Conservation (phyloP, 768 basidiomycete species). For the Suillus lakei region DNA sequence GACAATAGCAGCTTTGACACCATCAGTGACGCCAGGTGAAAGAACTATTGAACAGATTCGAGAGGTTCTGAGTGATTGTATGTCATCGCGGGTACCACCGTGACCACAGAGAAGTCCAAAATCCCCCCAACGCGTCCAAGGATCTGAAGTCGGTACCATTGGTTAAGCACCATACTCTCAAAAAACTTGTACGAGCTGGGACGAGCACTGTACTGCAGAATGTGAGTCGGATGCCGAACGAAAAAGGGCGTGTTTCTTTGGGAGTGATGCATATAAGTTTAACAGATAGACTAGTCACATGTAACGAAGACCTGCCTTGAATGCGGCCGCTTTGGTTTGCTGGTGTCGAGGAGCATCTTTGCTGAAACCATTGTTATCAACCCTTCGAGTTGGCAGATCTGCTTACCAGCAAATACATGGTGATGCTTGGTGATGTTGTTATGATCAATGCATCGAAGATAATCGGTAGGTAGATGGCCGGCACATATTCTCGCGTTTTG, state of each 20-base stretch:
- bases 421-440: not conserved
- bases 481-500: not conserved
- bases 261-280: not conserved
- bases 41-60: not conserved
- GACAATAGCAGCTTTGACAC: constrained; percentile 57
- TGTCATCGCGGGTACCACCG: not conserved
- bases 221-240: not conserved
- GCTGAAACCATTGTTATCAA: no score
- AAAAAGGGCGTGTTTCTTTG: not conserved
- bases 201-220: not conserved
- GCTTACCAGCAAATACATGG: not conserved
- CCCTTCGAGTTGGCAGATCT: no score
- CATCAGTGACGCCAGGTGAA: constrained; percentile 55
- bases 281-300: not conserved
- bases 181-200: not conserved
- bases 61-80: not conserved
- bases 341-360: not conserved
- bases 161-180: not conserved
- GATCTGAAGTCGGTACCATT: not conserved
- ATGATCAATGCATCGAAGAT: no score
- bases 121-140: not conserved
- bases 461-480: no score
- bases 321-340: not conserved
- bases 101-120: not conserved
- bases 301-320: not conserved